Evolutionary conservation across 805 yeast genomes (phyloP), one percentile per base, ranked within the genome.

Genomic region (Suhomyces sp.): DNA sequence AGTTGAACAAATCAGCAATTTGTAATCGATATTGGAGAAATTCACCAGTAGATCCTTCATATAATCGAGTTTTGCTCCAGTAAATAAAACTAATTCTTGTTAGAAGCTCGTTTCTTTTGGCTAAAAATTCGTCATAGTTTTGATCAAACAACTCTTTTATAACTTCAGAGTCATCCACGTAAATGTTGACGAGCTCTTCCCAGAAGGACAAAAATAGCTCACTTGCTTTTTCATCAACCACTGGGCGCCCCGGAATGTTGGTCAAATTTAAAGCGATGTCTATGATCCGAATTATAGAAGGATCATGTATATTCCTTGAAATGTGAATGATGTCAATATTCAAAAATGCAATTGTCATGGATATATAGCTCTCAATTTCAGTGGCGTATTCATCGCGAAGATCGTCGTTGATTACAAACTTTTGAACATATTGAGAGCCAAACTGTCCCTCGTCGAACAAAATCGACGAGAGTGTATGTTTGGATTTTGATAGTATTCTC

Each of bases 1-100:
- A 74, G 51, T 90, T 94, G 57, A 89, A 81, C 38, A 92, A 75
- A 59, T 94, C 98, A 1, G 86, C 80, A 8, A 87, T 86, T 55
- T 87, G 93, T 31, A 82, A 71, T 59, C 97, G 78, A 67, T 83
- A 93, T 24, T 83, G 78, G 22, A 70, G 68, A 61, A 91, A 89
- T 57, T 87, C 96, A 19, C 78, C 66, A 24, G 64, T 63, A 8
- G 71, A 68, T 36, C 73, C 74, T 15, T 73, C 69, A 17, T 72
- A 74, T 23, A 79, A 63, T 47, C 81, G 86, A 3, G 84, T 74
- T 59, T 90, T 90, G 2, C 76, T 72, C 86, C 94, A 86, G 67
- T 89, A 90, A 2, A 84, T 77, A 22, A 70, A 72, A 19, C 89
- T 77, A 3, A 89, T 78, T 54, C 77, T 74, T 31, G 70, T 71